A percentile compares a stretch with the other conserved stretches of the same genome.
Evolutionary conservation across 2,329 filamentous ascomycete species (phyloP).

Genomic region (Cytospora mali): DNA sequence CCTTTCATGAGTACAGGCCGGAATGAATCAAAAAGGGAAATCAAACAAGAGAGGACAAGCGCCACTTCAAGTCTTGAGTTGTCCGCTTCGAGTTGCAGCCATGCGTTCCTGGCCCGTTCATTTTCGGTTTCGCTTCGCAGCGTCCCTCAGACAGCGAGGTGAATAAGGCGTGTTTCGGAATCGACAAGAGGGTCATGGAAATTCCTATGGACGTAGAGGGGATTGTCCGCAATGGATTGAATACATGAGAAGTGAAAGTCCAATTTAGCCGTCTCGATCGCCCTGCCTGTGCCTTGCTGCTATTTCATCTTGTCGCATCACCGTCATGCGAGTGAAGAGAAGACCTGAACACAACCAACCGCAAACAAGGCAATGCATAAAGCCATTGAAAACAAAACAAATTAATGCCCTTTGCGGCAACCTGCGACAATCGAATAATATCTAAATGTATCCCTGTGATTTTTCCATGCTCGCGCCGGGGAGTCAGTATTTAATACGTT

Average conservation of each 20-base stretch:
- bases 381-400: neutral
- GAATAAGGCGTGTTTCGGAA: slow-evolving; percentile 10
- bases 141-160: neutral
- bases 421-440: neutral
- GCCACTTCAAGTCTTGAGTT: slow-evolving; percentile 28
- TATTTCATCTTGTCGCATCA: neutral
- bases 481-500: neutral
- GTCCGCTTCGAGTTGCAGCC: slow-evolving; percentile 14
- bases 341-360: neutral
- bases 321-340: neutral
- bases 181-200: slow-evolving; percentile 13
- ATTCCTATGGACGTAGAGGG: slow-evolving; percentile 8
- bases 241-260: slow-evolving; percentile 17
- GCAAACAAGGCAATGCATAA: neutral
- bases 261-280: neutral
- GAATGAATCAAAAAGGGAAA: slow-evolving; percentile 39
- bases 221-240: slow-evolving; percentile 4
- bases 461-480: neutral
- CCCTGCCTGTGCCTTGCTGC: neutral
- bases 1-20: slow-evolving; percentile 39
- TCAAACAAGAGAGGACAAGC: slow-evolving; percentile 24
- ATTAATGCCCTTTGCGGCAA: too few relatives aligned
- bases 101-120: neutral
- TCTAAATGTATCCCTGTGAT: neutral
- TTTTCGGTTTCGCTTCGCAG: slow-evolving; percentile 5